Percentiles rank a stretch among this genome's conserved stretches.
phyloP scores from a whole-genome alignment of 208 protist species.

The Angomonas desouzai region DNA sequence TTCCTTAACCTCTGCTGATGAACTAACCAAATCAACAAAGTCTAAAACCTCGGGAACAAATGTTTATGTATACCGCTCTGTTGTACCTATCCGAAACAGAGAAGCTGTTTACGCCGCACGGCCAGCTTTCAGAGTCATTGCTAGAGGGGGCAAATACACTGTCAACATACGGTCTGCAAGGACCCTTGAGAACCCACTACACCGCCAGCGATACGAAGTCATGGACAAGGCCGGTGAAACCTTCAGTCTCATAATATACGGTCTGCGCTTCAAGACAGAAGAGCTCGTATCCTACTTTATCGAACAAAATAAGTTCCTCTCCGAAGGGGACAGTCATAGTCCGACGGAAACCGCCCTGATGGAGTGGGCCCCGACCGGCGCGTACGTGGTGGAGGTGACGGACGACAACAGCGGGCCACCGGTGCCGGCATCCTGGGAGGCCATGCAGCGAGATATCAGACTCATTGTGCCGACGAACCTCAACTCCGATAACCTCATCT shows the following conservation, averaged over 20 bases:
- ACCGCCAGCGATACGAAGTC: neutral
- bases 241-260: neutral
- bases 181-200: neutral
- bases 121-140: neutral
- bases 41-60: neutral
- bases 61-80: neutral
- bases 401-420: neutral
- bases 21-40: neutral
- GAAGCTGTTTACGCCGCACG: neutral
- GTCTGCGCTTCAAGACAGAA: neutral
- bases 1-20: neutral
- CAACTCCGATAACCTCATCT: conserved; percentile 14
- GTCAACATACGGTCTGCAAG: neutral
- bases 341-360: neutral
- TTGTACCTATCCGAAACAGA: neutral
- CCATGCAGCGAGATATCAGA: neutral
- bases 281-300: neutral
- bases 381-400: neutral
- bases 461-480: neutral
- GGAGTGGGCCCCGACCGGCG: neutral
- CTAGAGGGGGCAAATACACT: neutral
- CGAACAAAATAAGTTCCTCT: neutral
- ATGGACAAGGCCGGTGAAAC: neutral
- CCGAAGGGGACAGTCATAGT: neutral
- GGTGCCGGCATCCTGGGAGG: neutral